Conservation (phyloP, 2,329 filamentous ascomycete genomes). For the Scedosporium aurantiacum region DNA sequence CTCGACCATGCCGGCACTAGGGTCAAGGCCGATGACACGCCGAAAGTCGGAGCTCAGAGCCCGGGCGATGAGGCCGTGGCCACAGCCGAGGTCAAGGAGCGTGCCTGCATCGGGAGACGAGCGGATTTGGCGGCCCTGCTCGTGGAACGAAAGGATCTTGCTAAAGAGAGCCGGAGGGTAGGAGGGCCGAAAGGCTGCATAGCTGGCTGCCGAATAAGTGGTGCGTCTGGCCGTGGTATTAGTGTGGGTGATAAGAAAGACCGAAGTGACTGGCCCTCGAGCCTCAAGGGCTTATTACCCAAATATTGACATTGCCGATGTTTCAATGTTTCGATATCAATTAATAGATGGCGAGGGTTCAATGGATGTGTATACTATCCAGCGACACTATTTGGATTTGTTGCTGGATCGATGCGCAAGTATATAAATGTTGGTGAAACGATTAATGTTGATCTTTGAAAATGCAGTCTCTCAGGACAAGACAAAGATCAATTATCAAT, state of each 20-base stretch:
- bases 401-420: no score
- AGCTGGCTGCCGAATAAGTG: constrained; percentile 44
- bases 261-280: not conserved
- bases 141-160: constrained; percentile 43
- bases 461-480: no score
- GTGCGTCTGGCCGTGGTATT: constrained; percentile 30
- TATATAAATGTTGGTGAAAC: no score
- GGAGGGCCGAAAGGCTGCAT: constrained; percentile 47
- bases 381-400: no score
- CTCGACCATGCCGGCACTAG: constrained; percentile 44
- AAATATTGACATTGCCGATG: not conserved
- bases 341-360: no score
- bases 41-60: constrained; percentile 41
- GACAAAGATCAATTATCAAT: no score
- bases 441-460: no score
- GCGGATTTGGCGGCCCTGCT: constrained; percentile 9
- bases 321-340: no score
- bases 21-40: constrained; percentile 42
- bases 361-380: no score
- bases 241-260: not conserved
- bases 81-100: constrained; percentile 51
- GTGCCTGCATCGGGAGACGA: constrained; percentile 12
- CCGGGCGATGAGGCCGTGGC: constrained; percentile 47
- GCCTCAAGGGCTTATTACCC: not conserved
- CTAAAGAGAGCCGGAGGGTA: constrained; percentile 46